Base-by-base conservation (phyloP, 2,329 filamentous ascomycete species). In the Aspergillus bombycis region DNA sequence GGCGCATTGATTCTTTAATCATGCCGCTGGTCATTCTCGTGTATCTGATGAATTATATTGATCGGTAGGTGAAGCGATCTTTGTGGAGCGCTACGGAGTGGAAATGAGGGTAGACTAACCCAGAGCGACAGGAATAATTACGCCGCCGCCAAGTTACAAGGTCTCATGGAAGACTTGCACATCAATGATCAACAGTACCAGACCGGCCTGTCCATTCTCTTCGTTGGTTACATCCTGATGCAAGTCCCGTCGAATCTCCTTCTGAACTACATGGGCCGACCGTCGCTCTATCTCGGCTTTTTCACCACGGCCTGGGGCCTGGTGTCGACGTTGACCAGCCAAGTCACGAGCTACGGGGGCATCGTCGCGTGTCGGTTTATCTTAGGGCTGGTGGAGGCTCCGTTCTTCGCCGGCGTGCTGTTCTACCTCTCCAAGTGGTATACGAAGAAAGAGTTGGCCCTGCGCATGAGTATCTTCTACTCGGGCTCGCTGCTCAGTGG, bases 391-490 rank as follows among this genome's bases (percentile, higher is more conserved):
- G 78, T 80, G 14, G 82, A 84, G 68, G 82, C 82, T 2, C 80
- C 81, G 2, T 83, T 77, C 65, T 79, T 81, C 68, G 71, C 82
- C 12, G 82, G 81, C 4, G 77, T 80, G n/a, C 70, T 83, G 5
- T 83, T 81, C 71, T 82, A 81, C 59, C 75, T 84, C 8, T 81
- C 78, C 14, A 81, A 79, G 60, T 85, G 82, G 82, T 86, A 85
- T 67, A 85, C 83, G 3, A 82, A 82, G 62, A 79, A 82, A 53
- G 83, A 86, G 62, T 72, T 86, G 19, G 80, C 80, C 3, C 77
- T 83, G 48, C 79, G 84, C 6, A 84, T 81, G 67, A 80, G 80
- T n/a, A 79, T 85, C 50, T 80, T 86, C 60, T 86, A 84, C 70
- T 81, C 82, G 4, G 84, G 83, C 4, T 81, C 79, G 2, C 72